Evolutionary conservation across 306 rosid genomes (phyloP), one percentile per base, ranked within the genome.

Genomic region (Trifolium subterraneum): DNA sequence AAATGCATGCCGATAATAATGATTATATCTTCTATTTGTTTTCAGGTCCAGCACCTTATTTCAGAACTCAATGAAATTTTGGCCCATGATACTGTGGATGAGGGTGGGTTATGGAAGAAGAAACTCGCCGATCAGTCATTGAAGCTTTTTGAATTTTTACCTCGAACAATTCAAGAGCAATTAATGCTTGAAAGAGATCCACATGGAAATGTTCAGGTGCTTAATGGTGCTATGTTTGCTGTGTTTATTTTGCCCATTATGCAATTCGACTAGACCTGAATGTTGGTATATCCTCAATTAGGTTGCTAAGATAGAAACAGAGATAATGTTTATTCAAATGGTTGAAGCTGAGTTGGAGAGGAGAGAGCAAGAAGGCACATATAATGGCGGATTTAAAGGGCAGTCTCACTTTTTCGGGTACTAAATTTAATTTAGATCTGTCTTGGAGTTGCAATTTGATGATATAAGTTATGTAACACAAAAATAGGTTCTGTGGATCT

Each of bases 151-250:
- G 99, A 92, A 8, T 76, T 95, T 39, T 81, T 95, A 74, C 99
- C 99, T 79, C 81, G 10, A 87, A 84, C 96, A 78, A 95, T 95
- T 84, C 96, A 95, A 84, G 96, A 92, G 84, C 99, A 95, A 62
- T 81, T 95, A 80, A 79, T 95, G 98, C 99, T 95, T 80, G 99
- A 95, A 82, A 90, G 99, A 84, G 99, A 95, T 83, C 99, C 99
- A 10, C 99, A 95, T 81, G 99, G 99, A 86, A 95, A 95, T 84
- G 99, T 95, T 71, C 99, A 95, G 98, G 99, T 90, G 71, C 13
- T 29, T 86, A 33, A 64, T 62, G 66, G 15, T 79, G 14, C 60
- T 69, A 58, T 66, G 72, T 70, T 47, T 27, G 56, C 77, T 55
- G 48, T 78, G 59, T 78, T 73, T 76, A 71, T 68, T 67, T 45